phyloP scores from a whole-genome alignment of 148 eudicot genomes.

The Heliosperma pusillum region DNA sequence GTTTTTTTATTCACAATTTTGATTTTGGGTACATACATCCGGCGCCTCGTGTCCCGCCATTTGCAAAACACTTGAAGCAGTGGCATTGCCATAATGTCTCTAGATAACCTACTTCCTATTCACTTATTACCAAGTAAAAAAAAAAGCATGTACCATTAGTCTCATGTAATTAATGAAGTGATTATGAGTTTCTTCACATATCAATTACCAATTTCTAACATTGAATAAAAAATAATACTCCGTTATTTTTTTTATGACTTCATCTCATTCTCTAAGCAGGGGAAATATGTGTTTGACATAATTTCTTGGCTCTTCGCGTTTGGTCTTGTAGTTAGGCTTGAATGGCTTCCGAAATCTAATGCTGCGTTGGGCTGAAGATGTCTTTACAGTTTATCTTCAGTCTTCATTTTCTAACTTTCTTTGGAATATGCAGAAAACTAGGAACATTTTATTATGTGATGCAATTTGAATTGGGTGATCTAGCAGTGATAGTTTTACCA shows the following conservation, averaged over 20 bases:
- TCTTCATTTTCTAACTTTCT: neutral
- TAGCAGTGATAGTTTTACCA: neutral
- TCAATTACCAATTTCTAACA: neutral
- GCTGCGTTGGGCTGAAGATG: neutral
- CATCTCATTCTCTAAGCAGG: no score
- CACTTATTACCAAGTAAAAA: no score
- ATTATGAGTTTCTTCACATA: neutral
- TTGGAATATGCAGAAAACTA: neutral
- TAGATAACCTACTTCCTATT: no score
- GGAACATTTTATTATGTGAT: neutral
- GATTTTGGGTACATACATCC: neutral
- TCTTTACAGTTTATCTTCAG: neutral
- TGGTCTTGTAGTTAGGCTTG: neutral
- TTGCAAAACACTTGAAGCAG: no score
- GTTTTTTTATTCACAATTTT: neutral
- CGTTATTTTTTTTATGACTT: no score
- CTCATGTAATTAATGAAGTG: neutral
- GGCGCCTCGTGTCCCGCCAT: no score
- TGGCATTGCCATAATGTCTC: no score
- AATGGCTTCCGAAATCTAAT: neutral
- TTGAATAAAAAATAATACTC: no score
- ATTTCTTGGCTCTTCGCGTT: no score
- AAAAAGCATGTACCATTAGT: neutral
- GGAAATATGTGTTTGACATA: no score
- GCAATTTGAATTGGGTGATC: neutral